phyloP scores from a whole-genome alignment of 805 yeast species.

The Priceomyces carsonii region DNA sequence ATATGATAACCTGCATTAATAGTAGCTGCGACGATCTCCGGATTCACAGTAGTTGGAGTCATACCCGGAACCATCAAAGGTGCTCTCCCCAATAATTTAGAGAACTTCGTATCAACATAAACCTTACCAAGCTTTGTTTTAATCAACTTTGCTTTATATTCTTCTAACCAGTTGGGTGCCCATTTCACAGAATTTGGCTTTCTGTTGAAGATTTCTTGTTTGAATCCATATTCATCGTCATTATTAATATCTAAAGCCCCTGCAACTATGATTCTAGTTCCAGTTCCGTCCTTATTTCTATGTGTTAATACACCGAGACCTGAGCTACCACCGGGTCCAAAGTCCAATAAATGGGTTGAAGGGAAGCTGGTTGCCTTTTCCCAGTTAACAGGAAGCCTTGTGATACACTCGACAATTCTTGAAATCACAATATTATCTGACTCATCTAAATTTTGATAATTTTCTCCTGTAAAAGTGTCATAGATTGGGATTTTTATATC shows the following conservation, averaged over 20 bases:
- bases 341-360: conserved; percentile 89
- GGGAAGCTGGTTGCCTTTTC: conserved; percentile 80
- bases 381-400: conserved; percentile 92
- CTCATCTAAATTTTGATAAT: conserved; percentile 53
- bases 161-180: conserved; percentile 89
- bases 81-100: conserved; percentile 88
- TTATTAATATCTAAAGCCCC: conserved; percentile 75
- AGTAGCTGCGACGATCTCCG: conserved; percentile 91
- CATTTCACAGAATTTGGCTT: conserved; percentile 64
- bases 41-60: conserved; percentile 97
- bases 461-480: conserved; percentile 85
- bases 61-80: conserved; percentile 98
- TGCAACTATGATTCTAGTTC: conserved; percentile 90
- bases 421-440: conserved; percentile 53
- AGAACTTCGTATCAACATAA: conserved; percentile 91
- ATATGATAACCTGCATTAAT: conserved; percentile 96
- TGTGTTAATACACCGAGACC: conserved; percentile 96
- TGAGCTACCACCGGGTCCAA: conserved; percentile 98
- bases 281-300: conserved; percentile 98
- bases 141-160: conserved; percentile 82
- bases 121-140: conserved; percentile 72
- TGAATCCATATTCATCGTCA: conserved; percentile 90
- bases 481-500: conserved; percentile 81
- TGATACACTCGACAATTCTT: conserved; percentile 80
- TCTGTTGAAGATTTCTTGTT: conserved; percentile 88